Evolutionary conservation across 768 basidiomycete genomes (phyloP), one percentile per base, ranked within the genome.

Genomic region (Boletellus emodensis): DNA sequence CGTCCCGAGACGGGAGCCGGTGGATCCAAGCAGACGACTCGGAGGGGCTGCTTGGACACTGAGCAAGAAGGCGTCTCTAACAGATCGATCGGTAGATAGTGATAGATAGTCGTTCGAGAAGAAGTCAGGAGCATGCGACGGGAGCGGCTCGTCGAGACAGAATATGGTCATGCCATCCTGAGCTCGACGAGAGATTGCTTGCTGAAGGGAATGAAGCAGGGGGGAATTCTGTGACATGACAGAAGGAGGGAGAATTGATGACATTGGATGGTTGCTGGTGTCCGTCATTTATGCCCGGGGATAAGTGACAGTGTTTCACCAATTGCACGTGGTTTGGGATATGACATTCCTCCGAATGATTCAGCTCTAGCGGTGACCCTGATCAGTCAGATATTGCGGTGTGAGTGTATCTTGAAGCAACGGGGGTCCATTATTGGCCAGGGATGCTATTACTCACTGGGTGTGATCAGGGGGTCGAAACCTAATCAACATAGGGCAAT

Each of bases 41-140:
- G 30, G 52, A 34, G 51, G 57, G 11, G 44, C 51, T 3, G 52
- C 46, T 15, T 72, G 61, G 9, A 57, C 48, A 7, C 57, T 44
- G n/a, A 74, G 54, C 61, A 77, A 71, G 13, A 60, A 55, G 14
- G 48, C 22, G 4, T 72, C 70, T 7, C 52, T 44, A 1, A 78
- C 64, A 2, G 52, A 44, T 0, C 53, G 38, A 39, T 72, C 71
- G 2, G 62, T 59, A 6, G 75, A 66, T 3, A 81, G 58, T 1
- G 78, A 77, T 11, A 81, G 68, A 53, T 79, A 81, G 55, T 81
- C 77, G 46, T 77, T 80, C 7, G 78, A 76, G 36, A 72, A 73
- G 47, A 76, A 64, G 48, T 76, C 74, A 1, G 61, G 58, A 32
- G 58, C 55, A 37, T 46, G 37, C 12, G 61, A 51, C 10, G 61